Evolutionary conservation across 2,329 filamentous ascomycete species (phyloP), one percentile per base, ranked within the genome.

Genomic region (Penicillium sp.): DNA sequence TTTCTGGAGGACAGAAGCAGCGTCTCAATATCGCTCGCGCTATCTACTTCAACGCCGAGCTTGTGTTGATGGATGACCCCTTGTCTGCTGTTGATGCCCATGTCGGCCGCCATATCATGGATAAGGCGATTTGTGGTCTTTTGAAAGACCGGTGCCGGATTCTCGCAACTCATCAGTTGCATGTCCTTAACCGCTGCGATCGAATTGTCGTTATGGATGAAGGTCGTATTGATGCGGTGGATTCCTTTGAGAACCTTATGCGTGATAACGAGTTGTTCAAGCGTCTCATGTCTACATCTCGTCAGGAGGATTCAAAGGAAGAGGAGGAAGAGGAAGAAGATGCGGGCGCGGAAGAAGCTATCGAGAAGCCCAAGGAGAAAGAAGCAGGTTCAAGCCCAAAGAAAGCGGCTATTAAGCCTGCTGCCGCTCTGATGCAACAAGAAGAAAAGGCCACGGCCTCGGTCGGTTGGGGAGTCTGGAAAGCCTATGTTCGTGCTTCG

Each of bases 1-100:
- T 99, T 18, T 97, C 92, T 57, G 93, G 93, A 60, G 94, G 95
- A 4, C 94, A 99, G 69, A 99, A 97, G 75, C 93, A 94, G 47
- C 89, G 94, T 56, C 81, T 99, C 54, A 93, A 91, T 12, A 97
- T 97, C 65, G 94, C 94, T 15, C 84, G 94, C 47, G 84, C 84
- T 1, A 86, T 87, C 47, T 87, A 86, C 63, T 86, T 85, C 66
- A 74, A 86, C 56, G 80, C 83, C 1, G 83, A 85, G 55, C 79
- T 86, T 42, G 73, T 86, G 2, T 74, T 86, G 10, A 83, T 86
- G 80, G 84, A 87, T 58, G 84, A 87, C 60, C 84, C 84, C 1
- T 69, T 87, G 7, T 86, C 83, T 4, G 76, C 76, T 17, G 75
- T 79, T 7, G 76, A 78, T 62, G 75, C 76, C 5, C 84, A 86